Percentiles rank a stretch among this genome's conserved stretches.
phyloP scores from a whole-genome alignment of 1,284 basidiomycete genomes.

The Mycosarcoma mackinlayi region DNA sequence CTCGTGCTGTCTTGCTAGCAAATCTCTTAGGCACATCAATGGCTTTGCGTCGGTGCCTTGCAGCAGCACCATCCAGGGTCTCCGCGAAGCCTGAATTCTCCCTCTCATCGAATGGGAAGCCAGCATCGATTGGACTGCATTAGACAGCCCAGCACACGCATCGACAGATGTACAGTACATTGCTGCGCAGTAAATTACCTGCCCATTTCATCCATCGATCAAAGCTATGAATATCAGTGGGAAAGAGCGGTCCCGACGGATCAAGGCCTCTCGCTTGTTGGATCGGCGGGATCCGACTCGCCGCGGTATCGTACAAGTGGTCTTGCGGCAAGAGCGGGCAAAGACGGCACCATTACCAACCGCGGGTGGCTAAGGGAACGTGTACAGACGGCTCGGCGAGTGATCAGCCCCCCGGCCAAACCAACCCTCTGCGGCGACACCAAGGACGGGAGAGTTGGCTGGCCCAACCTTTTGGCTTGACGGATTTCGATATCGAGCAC shows the following conservation, averaged over 20 bases:
- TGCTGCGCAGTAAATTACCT: neutral
- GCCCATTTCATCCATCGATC: neutral
- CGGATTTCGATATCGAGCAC: neutral
- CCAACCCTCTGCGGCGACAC: too few species aligned
- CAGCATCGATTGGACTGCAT: too few species aligned
- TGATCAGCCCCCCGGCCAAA: too few species aligned
- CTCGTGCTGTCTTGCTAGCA: too few species aligned
- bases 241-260: slow-evolving; percentile 6
- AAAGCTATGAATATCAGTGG: neutral
- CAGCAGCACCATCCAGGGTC: neutral
- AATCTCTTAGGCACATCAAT: too few species aligned
- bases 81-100: too few species aligned
- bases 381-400: slow-evolving; percentile 12
- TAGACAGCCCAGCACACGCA: too few species aligned
- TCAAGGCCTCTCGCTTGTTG: slow-evolving; percentile 5
- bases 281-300: slow-evolving; percentile 17
- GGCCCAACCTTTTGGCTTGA: neutral
- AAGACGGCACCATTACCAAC: slow-evolving; percentile 12
- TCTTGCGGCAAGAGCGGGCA: slow-evolving; percentile 20
- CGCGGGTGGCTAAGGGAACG: slow-evolving; percentile 18
- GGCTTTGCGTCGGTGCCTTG: neutral
- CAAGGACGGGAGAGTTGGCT: neutral
- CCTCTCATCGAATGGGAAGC: too few species aligned
- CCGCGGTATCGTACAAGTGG: slow-evolving; percentile 17
- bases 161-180: neutral